Conservation (phyloP, 306 rosid genomes). For the Acacia crassicarpa region DNA sequence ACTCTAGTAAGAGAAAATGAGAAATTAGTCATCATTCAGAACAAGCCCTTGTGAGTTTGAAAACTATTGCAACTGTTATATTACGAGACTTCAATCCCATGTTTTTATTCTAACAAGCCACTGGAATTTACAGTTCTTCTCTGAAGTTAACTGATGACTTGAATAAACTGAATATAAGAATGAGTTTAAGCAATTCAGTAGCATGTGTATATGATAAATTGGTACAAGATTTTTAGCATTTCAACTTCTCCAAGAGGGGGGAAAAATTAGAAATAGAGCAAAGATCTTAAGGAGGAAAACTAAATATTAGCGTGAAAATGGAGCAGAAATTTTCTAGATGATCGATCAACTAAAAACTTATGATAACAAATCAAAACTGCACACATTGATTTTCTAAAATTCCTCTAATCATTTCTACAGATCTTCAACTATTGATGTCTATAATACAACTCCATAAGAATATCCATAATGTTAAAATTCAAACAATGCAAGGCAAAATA, state of each 20-base stretch:
- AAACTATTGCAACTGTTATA: constrained; percentile 21
- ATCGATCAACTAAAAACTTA: not conserved
- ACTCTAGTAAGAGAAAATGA: not conserved
- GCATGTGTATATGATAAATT: not conserved
- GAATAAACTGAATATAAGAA: not conserved
- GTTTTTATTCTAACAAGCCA: not conserved
- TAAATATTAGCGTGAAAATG: not conserved
- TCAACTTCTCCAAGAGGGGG: not conserved
- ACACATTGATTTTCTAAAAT: not conserved
- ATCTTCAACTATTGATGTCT: constrained; percentile 9
- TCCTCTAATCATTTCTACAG: constrained; percentile 7
- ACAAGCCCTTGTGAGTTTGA: not conserved
- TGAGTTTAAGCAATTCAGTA: not conserved
- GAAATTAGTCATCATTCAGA: constrained; percentile 12
- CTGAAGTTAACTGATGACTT: not conserved
- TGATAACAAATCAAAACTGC: not conserved
- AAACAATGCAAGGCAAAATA: not conserved
- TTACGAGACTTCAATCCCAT: constrained; percentile 4
- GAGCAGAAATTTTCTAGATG: too few species aligned
- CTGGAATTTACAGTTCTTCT: not conserved
- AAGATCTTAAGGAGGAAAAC: not conserved
- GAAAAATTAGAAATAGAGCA: not conserved
- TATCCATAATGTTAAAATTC: not conserved
- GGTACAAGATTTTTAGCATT: not conserved
- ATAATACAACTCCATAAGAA: not conserved